Percentiles rank a stretch among this genome's conserved stretches.
These are phyloP conservation scores for Xerocomus potaroensis DNA, from an alignment of 768 basidiomycete species.

Conservation along the genomic window DNA sequence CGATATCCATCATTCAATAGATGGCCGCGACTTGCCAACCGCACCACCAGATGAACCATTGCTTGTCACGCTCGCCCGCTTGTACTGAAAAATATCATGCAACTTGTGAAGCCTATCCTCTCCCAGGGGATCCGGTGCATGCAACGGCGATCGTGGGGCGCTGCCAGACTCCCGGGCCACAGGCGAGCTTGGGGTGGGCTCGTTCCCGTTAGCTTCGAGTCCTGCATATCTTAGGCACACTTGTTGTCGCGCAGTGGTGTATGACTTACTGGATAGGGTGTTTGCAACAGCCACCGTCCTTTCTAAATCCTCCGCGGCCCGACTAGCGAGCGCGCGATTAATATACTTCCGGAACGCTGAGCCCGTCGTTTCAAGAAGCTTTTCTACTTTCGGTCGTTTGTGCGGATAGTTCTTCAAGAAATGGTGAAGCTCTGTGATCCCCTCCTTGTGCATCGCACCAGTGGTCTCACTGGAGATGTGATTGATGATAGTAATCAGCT, in stretches of 20 bases:
- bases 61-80: constrained; percentile 57
- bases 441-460: constrained; percentile 86
- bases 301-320: constrained; percentile 85
- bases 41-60: constrained; percentile 35
- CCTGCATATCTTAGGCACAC: constrained; percentile 36
- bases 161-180: constrained; percentile 25
- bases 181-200: constrained; percentile 34
- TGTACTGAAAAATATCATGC: constrained; percentile 80
- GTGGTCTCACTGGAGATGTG: constrained; percentile 88
- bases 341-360: constrained; percentile 91
- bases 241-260: neutral
- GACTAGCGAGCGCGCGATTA: constrained; percentile 77
- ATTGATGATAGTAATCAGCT: constrained; percentile 75
- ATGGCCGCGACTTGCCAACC: constrained; percentile 11
- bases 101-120: constrained; percentile 70
- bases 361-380: constrained; percentile 84
- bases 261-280: constrained; percentile 68
- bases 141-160: constrained; percentile 35
- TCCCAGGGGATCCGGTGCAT: constrained; percentile 32
- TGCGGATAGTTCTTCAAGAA: constrained; percentile 90
- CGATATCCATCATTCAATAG: constrained; percentile 21
- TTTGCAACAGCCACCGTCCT: constrained; percentile 77
- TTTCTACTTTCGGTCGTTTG: constrained; percentile 77
- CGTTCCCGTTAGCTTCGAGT: constrained; percentile 54
- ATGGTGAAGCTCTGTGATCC: constrained; percentile 90